Evolutionary conservation across 1,139 yeast genomes (phyloP).

Genomic region (Wickerhamomyces sp.): DNA sequence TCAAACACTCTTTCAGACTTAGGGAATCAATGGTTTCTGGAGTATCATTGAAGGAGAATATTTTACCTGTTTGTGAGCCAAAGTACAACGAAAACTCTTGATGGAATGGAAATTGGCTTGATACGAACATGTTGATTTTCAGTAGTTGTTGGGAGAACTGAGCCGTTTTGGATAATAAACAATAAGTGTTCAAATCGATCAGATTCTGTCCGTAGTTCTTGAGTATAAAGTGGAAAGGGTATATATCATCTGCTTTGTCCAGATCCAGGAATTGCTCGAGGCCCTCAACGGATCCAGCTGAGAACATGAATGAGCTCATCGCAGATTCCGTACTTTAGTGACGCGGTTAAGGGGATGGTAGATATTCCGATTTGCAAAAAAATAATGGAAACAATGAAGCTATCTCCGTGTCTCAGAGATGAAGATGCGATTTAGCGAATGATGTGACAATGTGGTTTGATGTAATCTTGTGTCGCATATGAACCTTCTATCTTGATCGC

Average conservation of each 20-base stretch:
- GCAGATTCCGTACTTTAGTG: too few relatives aligned
- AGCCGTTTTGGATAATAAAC: not conserved
- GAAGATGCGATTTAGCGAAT: too few relatives aligned
- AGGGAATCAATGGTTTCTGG: not conserved
- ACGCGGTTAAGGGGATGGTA: too few relatives aligned
- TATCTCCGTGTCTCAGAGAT: too few relatives aligned
- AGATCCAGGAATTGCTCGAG: not conserved
- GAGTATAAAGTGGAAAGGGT: not conserved
- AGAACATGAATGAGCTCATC: not conserved
- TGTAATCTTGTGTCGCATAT: too few relatives aligned
- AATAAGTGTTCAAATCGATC: not conserved
- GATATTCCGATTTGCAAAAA: too few relatives aligned
- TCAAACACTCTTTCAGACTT: too few relatives aligned
- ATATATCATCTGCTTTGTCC: not conserved
- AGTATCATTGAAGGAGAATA: not conserved
- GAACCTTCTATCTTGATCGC: too few relatives aligned
- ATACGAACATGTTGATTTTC: not conserved
- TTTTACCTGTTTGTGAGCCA: not conserved
- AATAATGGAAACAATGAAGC: too few relatives aligned
- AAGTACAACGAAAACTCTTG: too few relatives aligned
- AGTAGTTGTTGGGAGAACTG: not conserved
- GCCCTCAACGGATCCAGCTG: not conserved
- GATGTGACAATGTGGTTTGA: too few relatives aligned
- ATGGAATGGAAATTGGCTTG: too few relatives aligned
- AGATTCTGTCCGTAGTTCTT: not conserved